Base-by-base conservation (phyloP, 805 yeast species). In the Yarrowia sp. region DNA sequence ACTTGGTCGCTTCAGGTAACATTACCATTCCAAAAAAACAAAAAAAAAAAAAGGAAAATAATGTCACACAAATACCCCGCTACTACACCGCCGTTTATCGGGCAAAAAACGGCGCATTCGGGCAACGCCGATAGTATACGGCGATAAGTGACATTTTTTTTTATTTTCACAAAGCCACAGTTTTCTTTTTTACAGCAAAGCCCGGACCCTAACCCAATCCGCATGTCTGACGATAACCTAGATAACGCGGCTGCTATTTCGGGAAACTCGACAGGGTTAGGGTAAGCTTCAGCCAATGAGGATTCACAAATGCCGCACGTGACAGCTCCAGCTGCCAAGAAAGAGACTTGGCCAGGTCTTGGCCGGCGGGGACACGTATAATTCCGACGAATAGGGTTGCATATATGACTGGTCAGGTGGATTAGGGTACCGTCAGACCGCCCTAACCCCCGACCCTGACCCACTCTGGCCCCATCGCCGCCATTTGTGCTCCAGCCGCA, bases 171-270 rank as follows among this genome's bases (percentile, higher is more conserved):
- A 26, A 26, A 26, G 8, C 30, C 30, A 26, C 30, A 8, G 24
- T 22, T 22, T 14, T 46, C n/a, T 10, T 46, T 17, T 48, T 6
- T 17, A 1, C 7, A 1, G 14, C 56, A 32, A 21, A 19, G 14
- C 58, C 58, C 41, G 43, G 8, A 35, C 43, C 59, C 58, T 33
- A 51, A 22, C 43, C 43, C 43, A 26, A 26, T 16, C n/a, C 8
- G 6, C 12, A n/a, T 49, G 40, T 32, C 40, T 49, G 40, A n/a
- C 44, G 59, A 51, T 51, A 51, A 51, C 59, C 59, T 51, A 24
- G 59, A 51, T 51, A 51, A 51, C 48, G 22, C 32, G 16, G 43
- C 4, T 33, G n/a, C 41, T 36, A 33, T 35, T 51, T 51, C 32
- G 43, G 59, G 59, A 4, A 16, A 35, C 24, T 10, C 4, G 1